Base-by-base conservation (phyloP, 2,329 filamentous ascomycete genomes). In the Pleomassaria siparia region DNA sequence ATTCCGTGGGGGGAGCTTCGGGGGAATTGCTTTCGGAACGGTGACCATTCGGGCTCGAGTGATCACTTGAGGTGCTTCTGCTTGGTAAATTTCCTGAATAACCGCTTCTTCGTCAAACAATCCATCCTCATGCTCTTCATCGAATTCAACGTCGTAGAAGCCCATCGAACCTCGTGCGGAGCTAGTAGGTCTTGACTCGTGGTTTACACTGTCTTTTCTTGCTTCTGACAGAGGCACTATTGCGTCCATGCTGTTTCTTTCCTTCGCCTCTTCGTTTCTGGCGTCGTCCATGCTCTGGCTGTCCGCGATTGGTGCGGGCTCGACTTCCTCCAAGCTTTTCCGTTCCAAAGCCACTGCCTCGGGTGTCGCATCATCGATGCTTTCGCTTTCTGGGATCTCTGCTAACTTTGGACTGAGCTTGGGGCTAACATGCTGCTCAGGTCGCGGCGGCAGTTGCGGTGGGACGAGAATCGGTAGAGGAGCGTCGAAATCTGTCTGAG, bases 1-100 rank as follows among this genome's bases (percentile, higher is more conserved):
- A 63, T 88, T 95, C 40, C 91, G 80, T 2, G 83, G 79, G 1
- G 91, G 91, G 11, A 96, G 79, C 8, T 88, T 84, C 1, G 91
- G 91, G 1, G 89, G 83, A 1, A 85, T 72, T 28, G 90, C 82
- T 72, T 92, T 95, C 11, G 88, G 84, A 49, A 96, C 95, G 37
- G 84, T 91, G 22, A 96, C 89, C 42, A 96, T 76, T 42, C 87
- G 86, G 20, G 90, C 89, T 63, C 88, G 87, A 30, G 84, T 86
- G 47, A 91, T 83, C 46, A 84, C 80, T 44, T 87, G 83, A 1
- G 87, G 83, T 2, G 81, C 80, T 40, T 83, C 75, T 35, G 82
- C 77, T 32, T 83, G 80, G 43, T 83, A 80, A 6, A 89, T 80
- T 59, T 89, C 85, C 50, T 85, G 87, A 24, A 91, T 80, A 26